Evolutionary conservation across 805 yeast species (phyloP), one percentile per base, ranked within the genome.

Genomic region (Suhomyces pyralidae): DNA sequence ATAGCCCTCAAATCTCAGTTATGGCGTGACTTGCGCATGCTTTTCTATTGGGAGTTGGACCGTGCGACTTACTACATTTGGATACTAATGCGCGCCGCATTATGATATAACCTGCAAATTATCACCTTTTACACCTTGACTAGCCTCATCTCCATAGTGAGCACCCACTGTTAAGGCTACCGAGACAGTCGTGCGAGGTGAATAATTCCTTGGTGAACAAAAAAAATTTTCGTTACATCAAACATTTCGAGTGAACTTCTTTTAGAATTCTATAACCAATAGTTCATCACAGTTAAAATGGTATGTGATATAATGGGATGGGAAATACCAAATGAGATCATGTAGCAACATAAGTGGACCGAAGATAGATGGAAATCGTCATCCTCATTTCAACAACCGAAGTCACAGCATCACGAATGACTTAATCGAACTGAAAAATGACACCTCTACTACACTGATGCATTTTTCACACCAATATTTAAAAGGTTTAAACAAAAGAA

Each of bases 241-340:
- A 28, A 38, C 19, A 22, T 40, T 48, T 17, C 12, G 14, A 36
- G 24, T 10, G 26, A 43, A 43, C 42, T 49, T 44, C 51, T 49
- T 45, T 49, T 44, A 50, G 8, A 20, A 25, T 22, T 48, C 46
- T 46, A 46, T 46, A 26, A 50, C 25, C 49, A 34, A 50, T 40
- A 51, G 54, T 49, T 53, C 55, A 50, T 45, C 38, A 52, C 34
- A 52, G 47, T 48, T 25, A 53, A 46, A 53, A 53, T 53, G 55
- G 55, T 53, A 53, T 53, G 55, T 53, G 44, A 25, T 19, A 30
- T 14, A 45, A 45, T 28, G 34, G 25, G 24, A 25, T 22, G 20
- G 46, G n/a, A 17, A 26, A 45, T 26, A 38, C 42, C 42, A 38
- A 17, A 19, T 10, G 19, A 38, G 42, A 38, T 17, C 42, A 38